Evolutionary conservation across 148 eudicot species (phyloP).

Genomic region (Rhododendron kiyosumense): DNA sequence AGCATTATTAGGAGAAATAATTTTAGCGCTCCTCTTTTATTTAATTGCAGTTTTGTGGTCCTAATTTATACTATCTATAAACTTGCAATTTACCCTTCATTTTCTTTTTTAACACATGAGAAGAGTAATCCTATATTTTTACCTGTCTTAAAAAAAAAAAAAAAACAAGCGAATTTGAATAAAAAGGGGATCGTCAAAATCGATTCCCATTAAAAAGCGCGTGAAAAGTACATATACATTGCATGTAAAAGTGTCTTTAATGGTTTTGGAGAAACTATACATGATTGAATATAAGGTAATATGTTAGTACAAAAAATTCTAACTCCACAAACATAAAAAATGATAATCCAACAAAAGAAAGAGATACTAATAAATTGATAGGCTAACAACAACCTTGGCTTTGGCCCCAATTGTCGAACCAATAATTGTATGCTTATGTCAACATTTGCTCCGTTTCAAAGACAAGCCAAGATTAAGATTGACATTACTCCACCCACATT

Average conservation of each 20-base stretch:
- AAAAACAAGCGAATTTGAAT: neutral
- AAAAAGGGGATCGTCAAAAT: neutral
- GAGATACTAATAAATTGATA: neutral
- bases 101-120: neutral
- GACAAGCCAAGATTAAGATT: neutral
- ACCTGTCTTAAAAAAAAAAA: neutral
- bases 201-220: neutral
- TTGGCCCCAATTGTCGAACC: slow-evolving; percentile 8
- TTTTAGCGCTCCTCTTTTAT: neutral
- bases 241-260: neutral
- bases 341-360: neutral
- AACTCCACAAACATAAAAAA: neutral
- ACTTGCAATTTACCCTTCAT: neutral
- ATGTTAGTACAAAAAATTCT: neutral
- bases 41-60: neutral
- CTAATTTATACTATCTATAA: neutral
- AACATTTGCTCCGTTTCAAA: slow-evolving; percentile 3
- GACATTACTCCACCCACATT: neutral
- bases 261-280: neutral
- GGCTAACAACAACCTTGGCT: slow-evolving; percentile 7
- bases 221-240: neutral
- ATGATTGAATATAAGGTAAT: neutral
- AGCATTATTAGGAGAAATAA: neutral
- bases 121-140: neutral
- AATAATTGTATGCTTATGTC: slow-evolving; percentile 5